Percentiles rank a stretch among this genome's conserved stretches.
These are phyloP conservation scores for Hypomontagnella monticulosa DNA, from an alignment of 495 filamentous ascomycete genomes.

Conservation along the genomic window DNA sequence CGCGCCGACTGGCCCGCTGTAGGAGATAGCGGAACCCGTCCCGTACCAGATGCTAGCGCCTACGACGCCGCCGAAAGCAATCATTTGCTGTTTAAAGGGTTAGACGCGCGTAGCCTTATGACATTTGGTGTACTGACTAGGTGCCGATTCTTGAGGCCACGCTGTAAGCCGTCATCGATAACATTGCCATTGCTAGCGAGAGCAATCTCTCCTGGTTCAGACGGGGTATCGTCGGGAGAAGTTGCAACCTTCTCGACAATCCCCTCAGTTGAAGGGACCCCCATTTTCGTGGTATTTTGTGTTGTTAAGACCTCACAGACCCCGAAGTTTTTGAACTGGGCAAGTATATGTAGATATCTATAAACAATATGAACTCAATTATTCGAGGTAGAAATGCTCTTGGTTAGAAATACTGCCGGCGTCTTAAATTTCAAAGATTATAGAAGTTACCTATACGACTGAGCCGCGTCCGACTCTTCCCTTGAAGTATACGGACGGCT, in stretches of 20 bases:
- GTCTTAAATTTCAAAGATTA: too few relatives aligned
- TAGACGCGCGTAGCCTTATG: too few relatives aligned
- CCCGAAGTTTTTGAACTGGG: too few relatives aligned
- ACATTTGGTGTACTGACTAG: conserved; percentile 27
- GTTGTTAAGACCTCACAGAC: too few relatives aligned
- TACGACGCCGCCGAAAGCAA: conserved; percentile 57
- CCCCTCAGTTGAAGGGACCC: not conserved
- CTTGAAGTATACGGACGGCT: too few relatives aligned
- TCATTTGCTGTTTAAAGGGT: conserved; percentile 50
- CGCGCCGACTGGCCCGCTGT: conserved; percentile 63
- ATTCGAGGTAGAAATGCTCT: too few relatives aligned
- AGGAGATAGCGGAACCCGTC: conserved; percentile 61
- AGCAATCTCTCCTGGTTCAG: conserved; percentile 3
- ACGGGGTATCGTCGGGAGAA: conserved; percentile 7
- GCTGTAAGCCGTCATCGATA: conserved; percentile 45
- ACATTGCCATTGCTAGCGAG: conserved; percentile 43
- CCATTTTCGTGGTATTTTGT: conserved; percentile 2
- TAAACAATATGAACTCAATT: too few relatives aligned
- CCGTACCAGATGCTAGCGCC: conserved; percentile 55
- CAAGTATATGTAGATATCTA: too few relatives aligned
- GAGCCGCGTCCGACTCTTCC: too few relatives aligned
- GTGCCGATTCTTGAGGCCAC: conserved; percentile 44
- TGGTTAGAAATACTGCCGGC: too few relatives aligned
- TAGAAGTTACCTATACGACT: too few relatives aligned
- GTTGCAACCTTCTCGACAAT: conserved; percentile 20